Base-by-base conservation (phyloP, 2,329 filamentous ascomycete species). In the Fusarium lateritium region DNA sequence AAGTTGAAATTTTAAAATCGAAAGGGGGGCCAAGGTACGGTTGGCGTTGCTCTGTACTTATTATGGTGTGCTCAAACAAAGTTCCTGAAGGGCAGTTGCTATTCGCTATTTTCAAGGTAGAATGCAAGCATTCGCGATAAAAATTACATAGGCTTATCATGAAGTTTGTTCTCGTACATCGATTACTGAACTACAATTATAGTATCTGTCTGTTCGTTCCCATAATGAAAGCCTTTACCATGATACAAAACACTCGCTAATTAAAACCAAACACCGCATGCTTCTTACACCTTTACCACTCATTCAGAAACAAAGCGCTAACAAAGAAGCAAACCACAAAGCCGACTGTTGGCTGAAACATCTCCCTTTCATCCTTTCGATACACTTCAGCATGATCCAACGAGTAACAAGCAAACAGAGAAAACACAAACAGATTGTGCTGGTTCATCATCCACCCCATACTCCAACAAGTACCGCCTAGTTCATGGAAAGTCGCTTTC, bases 401-500 rank as follows among this genome's bases (percentile, higher is more conserved):
- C 36, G 45, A n/a, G 46, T 40, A 9, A 28, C 19, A 45, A 33
- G 39, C 19, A 34, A 51, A 15, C 28, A 43, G 17, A 24, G 21
- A 59, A 34, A 68, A 45, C 14, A 56, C 63, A 58, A 33, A 15
- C 28, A 36, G 19, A 34, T 19, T 11, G 33, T 17, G n/a, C 10
- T 15, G 15, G 28, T 15, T 24, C n/a, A 17, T 56, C n/a, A 11
- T 22, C 43, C 14, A 28, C 5, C 11, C 11, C 3, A 22, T 50
- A 9, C 13, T 42, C 39, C 21, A 21, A 47, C 50, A 56, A 28
- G n/a, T 39, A 24, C 8, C 7, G 3, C 31, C 70, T 33, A 74
- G 49, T 65, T 56, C 17, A 68, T 58, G 21, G 69, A 68, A 24
- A 67, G 36, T 19, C 71, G 56, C 34, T 75, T 73, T 13, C 62